Evolutionary conservation across 805 yeast genomes (phyloP).

Genomic region (Cyberlindnera amylophila): DNA sequence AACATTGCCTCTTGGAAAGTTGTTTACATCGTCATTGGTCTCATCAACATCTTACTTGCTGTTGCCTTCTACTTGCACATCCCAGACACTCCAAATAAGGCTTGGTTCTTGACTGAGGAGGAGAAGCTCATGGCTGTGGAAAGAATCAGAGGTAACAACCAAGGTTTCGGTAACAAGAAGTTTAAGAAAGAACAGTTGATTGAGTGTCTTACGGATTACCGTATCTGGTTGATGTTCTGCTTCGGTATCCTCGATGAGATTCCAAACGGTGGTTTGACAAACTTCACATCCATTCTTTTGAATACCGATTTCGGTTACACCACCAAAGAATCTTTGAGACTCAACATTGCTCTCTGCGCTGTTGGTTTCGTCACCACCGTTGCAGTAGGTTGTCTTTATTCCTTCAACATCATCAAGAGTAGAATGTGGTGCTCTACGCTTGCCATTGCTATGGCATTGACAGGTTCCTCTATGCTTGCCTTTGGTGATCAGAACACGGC

Average conservation of each 20-base stretch:
- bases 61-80: constrained; percentile 43
- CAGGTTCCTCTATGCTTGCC: constrained; percentile 32
- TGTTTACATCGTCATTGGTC: constrained; percentile 57
- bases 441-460: constrained; percentile 22
- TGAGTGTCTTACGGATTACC: constrained; percentile 47
- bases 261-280: constrained; percentile 48
- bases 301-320: constrained; percentile 16
- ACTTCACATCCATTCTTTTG: constrained; percentile 19
- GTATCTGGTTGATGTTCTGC: constrained; percentile 45
- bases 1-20: constrained; percentile 55
- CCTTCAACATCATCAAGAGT: constrained; percentile 17
- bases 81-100: constrained; percentile 53
- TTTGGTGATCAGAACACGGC: constrained; percentile 28
- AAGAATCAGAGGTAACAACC: constrained; percentile 51
- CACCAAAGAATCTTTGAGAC: constrained; percentile 13
- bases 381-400: constrained; percentile 27
- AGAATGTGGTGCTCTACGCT: constrained; percentile 25
- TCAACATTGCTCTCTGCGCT: constrained; percentile 35
- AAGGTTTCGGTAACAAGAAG: constrained; percentile 53
- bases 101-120: constrained; percentile 43
- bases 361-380: constrained; percentile 27
- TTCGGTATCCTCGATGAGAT: constrained; percentile 39
- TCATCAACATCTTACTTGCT: constrained; percentile 51
- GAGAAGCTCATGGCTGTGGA: constrained; percentile 47
- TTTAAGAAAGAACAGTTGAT: constrained; percentile 52